Evolutionary conservation across 75 land plant species (phyloP).

Genomic region (Pinus tabuliformis): DNA sequence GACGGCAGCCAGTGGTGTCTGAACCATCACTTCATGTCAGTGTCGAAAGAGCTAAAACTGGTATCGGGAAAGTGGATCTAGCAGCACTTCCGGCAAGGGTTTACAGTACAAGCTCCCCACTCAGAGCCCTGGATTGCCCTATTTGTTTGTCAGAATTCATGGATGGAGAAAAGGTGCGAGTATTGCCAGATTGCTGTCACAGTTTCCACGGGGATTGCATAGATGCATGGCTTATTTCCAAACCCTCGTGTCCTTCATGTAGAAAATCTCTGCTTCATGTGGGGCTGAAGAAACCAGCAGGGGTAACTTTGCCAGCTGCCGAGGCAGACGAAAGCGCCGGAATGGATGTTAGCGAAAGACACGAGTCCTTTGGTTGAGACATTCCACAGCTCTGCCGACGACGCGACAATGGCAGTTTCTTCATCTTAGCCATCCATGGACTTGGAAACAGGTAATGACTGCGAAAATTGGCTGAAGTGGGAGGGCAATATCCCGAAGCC

Average conservation of each 20-base stretch:
- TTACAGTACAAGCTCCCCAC: constrained; percentile 16
- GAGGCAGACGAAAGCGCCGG: neutral
- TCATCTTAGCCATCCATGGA: too few species aligned
- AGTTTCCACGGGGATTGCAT: constrained; percentile 70
- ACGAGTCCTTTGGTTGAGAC: neutral
- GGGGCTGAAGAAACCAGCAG: too few species aligned
- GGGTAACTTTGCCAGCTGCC: neutral
- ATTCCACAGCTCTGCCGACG: neutral
- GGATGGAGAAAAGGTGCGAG: constrained; percentile 53
- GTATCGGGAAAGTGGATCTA: constrained; percentile 39
- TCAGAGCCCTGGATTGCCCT: constrained; percentile 40
- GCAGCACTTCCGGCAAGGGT: constrained; percentile 23
- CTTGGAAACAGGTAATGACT: too few species aligned
- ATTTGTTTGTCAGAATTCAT: constrained; percentile 55
- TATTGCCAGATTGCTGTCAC: constrained; percentile 65
- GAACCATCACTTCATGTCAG: constrained; percentile 11
- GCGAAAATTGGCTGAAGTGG: too few species aligned
- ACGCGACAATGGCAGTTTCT: neutral
- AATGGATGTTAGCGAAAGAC: neutral
- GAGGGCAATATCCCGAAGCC: too few species aligned
- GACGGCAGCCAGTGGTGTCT: constrained; percentile 6
- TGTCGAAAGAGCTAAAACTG: constrained; percentile 21
- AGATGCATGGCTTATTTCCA: constrained; percentile 62
- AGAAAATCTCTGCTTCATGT: constrained; percentile 12
- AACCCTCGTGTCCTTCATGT: constrained; percentile 66